A percentile compares a stretch with the other conserved stretches of the same genome.
Evolutionary conservation across 2,329 filamentous ascomycete genomes (phyloP).

Genomic region (Alternaria novae-zelandiae): DNA sequence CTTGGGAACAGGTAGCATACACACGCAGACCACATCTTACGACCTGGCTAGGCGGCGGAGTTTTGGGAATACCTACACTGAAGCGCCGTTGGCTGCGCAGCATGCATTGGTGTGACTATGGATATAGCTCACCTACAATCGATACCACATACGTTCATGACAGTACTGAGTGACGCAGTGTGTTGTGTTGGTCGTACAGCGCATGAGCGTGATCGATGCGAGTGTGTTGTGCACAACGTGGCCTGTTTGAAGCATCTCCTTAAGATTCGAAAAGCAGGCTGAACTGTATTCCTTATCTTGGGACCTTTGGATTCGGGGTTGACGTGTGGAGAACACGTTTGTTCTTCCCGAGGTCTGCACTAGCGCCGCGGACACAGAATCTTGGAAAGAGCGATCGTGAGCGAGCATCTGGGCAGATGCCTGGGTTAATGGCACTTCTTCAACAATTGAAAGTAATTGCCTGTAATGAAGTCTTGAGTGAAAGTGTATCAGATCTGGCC

Average conservation of each 20-base stretch:
- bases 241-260: background rate
- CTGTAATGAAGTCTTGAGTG: background rate
- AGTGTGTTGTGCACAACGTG: background rate
- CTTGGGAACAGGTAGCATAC: conserved; percentile 22
- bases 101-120: conserved; percentile 25
- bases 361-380: background rate
- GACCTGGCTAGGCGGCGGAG: conserved; percentile 25
- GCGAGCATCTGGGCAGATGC: background rate
- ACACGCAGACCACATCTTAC: conserved; percentile 15
- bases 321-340: background rate
- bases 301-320: background rate
- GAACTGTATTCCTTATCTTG: background rate
- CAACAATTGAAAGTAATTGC: background rate
- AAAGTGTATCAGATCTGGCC: conserved; percentile 17
- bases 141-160: conserved; percentile 26
- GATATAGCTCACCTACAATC: conserved; percentile 17
- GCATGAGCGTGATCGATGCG: background rate
- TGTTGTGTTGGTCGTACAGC: background rate
- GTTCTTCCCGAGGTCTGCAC: background rate
- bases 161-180: background rate
- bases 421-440: background rate
- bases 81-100: conserved; percentile 19
- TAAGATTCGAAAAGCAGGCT: no score
- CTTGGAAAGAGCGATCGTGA: background rate
- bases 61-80: conserved; percentile 18